Conservation (phyloP, 306 rosid species). For the Rosa lucieae region DNA sequence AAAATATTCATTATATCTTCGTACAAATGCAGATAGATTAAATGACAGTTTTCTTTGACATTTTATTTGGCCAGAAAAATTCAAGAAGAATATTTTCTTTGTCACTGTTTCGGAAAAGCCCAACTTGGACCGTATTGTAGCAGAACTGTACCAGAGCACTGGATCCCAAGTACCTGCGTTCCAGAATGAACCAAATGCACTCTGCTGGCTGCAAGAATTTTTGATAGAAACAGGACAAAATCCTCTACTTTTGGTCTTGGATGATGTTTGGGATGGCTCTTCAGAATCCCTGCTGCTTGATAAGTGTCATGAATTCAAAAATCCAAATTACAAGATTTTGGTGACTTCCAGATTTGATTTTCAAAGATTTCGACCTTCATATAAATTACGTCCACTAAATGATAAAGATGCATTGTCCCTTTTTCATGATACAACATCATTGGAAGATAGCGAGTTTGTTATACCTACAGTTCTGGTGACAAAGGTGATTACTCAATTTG, state of each 20-base stretch:
- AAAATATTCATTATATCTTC: no score
- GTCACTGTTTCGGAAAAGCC: not conserved
- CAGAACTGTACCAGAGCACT: constrained; percentile 28
- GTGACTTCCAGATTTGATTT: constrained; percentile 8
- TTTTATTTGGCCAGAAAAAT: not conserved
- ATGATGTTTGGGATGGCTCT: constrained; percentile 3
- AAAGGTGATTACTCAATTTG: constrained; percentile 40
- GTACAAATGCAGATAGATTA: no score
- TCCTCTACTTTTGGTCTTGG: constrained; percentile 8
- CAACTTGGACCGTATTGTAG: constrained; percentile 13
- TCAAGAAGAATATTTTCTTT: not conserved
- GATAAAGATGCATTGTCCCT: constrained; percentile 33
- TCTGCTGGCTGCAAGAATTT: constrained; percentile 27
- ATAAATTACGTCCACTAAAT: constrained; percentile 33
- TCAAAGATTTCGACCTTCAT: constrained; percentile 21
- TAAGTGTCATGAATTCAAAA: constrained; percentile 28
- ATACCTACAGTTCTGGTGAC: constrained; percentile 27
- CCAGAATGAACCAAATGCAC: constrained; percentile 33
- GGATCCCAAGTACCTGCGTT: constrained; percentile 18
- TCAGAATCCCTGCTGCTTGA: constrained; percentile 23
- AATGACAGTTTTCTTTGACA: not conserved
- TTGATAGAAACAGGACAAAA: not conserved
- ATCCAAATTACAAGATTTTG: constrained; percentile 36
- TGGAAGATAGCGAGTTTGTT: constrained; percentile 14
- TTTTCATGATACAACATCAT: constrained; percentile 31